Evolutionary conservation across 108 stramenopile genomes (phyloP).

Genomic region (Chaetoceros muelleri): DNA sequence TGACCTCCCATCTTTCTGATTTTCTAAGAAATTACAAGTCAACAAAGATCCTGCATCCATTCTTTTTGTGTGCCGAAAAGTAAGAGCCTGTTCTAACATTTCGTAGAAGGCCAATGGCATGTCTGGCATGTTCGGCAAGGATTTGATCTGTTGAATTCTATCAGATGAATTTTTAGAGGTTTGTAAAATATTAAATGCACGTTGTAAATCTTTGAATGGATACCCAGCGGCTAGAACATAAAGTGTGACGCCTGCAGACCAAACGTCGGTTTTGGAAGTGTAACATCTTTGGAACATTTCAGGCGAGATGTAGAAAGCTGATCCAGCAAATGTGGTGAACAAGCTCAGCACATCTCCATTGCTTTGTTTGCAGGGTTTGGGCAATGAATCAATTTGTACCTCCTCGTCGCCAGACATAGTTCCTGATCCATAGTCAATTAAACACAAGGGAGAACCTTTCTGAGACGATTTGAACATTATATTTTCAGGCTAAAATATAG

Average conservation of each 20-base stretch:
- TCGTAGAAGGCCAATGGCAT: conserved; percentile 66
- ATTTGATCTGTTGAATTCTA: conserved; percentile 21
- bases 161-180: conserved; percentile 6
- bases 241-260: conserved; percentile 57
- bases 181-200: conserved; percentile 63
- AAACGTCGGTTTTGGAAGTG: conserved; percentile 56
- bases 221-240: conserved; percentile 80
- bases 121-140: conserved; percentile 59
- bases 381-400: background rate
- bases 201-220: conserved; percentile 38
- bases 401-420: conserved; percentile 21
- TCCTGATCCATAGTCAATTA: conserved; percentile 83
- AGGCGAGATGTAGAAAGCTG: conserved; percentile 75
- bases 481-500: conserved; percentile 14
- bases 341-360: conserved; percentile 8
- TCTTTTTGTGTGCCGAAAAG: conserved; percentile 48
- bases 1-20: no score
- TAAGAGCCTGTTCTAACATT: conserved; percentile 48
- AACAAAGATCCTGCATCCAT: conserved; percentile 47
- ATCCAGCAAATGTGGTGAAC: conserved; percentile 74
- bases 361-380: background rate
- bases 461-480: conserved; percentile 50
- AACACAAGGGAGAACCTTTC: conserved; percentile 40
- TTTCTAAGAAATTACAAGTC: conserved; percentile 52
- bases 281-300: conserved; percentile 71